Percentiles rank a stretch among this genome's conserved stretches.
phyloP scores from a whole-genome alignment of 139 green algal genomes.

The Trebouxia sp. region DNA sequence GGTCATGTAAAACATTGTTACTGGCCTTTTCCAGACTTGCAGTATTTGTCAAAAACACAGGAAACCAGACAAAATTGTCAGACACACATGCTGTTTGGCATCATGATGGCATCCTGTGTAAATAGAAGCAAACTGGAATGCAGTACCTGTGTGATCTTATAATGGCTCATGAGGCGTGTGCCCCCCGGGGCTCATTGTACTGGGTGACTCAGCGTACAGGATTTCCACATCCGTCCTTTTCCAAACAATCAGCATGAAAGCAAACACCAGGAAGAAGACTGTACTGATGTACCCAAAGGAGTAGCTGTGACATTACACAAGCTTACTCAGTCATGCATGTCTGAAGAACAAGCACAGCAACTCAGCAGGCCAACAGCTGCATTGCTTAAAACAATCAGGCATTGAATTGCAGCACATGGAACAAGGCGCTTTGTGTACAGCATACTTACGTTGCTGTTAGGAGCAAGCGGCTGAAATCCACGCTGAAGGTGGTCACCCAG shows the following conservation, averaged over 20 bases:
- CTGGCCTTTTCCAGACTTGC: too few species aligned
- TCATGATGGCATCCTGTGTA: too few species aligned
- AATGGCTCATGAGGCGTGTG: not conserved
- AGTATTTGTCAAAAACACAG: too few species aligned
- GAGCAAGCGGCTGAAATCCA: slow-evolving; percentile 5
- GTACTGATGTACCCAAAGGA: slow-evolving; percentile 18
- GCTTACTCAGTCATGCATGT: not conserved
- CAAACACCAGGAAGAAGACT: slow-evolving; percentile 24
- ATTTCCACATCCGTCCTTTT: slow-evolving; percentile 27
- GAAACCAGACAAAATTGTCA: too few species aligned
- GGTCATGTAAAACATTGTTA: too few species aligned
- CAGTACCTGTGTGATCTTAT: too few species aligned
- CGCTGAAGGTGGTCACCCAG: slow-evolving; percentile 12
- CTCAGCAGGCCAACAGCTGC: not conserved
- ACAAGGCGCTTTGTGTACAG: not conserved
- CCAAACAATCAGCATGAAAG: slow-evolving; percentile 26
- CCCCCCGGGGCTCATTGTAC: not conserved
- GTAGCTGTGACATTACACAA: too few species aligned
- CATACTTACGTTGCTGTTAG: not conserved
- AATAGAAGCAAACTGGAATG: not conserved
- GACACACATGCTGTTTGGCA: too few species aligned
- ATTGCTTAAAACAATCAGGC: too few species aligned
- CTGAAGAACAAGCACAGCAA: not conserved
- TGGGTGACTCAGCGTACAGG: slow-evolving; percentile 7
- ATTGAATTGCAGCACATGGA: not conserved